Evolutionary conservation across 768 basidiomycete genomes (phyloP).

Genomic region (Hygrophoropsis aurantiaca): DNA sequence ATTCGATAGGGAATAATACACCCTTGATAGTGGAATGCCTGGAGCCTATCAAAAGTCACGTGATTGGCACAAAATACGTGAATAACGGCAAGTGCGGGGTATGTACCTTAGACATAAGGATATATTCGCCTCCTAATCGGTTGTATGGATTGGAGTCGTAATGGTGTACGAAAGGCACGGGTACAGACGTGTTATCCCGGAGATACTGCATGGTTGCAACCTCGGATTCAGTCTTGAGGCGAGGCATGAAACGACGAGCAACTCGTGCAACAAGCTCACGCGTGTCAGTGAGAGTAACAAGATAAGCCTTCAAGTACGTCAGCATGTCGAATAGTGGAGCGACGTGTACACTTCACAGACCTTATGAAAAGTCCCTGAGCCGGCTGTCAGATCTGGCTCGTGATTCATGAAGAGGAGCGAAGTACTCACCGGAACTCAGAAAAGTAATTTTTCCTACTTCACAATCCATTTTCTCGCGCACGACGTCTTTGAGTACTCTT

Average conservation of each 20-base stretch:
- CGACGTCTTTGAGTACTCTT: slow-evolving; percentile 71
- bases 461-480: slow-evolving; percentile 64
- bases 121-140: slow-evolving; percentile 81
- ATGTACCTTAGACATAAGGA: slow-evolving; percentile 82
- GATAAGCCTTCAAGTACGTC: slow-evolving; percentile 58
- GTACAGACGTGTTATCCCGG: slow-evolving; percentile 65
- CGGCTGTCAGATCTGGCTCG: slow-evolving; percentile 7
- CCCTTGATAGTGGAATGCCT: slow-evolving; percentile 67
- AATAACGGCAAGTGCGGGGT: slow-evolving; percentile 3
- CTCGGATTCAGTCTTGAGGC: slow-evolving; percentile 84
- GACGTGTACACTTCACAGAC: slow-evolving; percentile 33
- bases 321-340: slow-evolving; percentile 8
- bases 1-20: slow-evolving; percentile 72
- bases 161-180: slow-evolving; percentile 73
- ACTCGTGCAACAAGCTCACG: slow-evolving; percentile 74
- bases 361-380: slow-evolving; percentile 82
- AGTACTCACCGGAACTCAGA: slow-evolving; percentile 65
- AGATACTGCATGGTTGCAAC: slow-evolving; percentile 84
- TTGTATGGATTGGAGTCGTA: slow-evolving; percentile 86
- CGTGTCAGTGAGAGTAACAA: slow-evolving; percentile 62
- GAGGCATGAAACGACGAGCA: slow-evolving; percentile 82
- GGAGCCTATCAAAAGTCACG: slow-evolving; percentile 50
- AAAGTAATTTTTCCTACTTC: slow-evolving; percentile 73
- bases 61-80: not conserved
- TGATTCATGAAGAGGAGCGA: slow-evolving; percentile 10